These are phyloP conservation scores for Oldenlandia corymbosa DNA, from an alignment of 257 asterid species.

Conservation along the genomic window DNA sequence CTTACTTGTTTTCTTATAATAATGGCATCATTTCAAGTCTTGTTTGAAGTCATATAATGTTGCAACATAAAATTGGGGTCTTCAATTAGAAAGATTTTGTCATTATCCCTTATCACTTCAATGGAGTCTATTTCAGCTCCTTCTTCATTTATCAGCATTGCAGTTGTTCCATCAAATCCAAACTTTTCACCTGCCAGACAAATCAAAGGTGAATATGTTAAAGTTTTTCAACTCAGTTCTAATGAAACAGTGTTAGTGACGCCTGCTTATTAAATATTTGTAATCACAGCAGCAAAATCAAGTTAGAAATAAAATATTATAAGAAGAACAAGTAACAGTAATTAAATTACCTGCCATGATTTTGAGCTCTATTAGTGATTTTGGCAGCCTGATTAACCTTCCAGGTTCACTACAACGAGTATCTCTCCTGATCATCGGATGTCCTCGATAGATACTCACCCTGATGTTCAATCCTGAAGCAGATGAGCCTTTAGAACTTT, in stretches of 20 bases:
- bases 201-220: not conserved
- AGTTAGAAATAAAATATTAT: not conserved
- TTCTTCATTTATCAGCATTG: conserved; percentile 56
- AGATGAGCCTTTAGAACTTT: conserved; percentile 9
- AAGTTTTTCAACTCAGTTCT: too few relatives aligned
- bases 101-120: conserved; percentile 90
- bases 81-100: conserved; percentile 30
- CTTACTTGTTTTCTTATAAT: not conserved
- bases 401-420: conserved; percentile 55
- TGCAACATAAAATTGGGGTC: conserved; percentile 3
- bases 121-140: conserved; percentile 80
- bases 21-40: not conserved
- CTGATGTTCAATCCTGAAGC: conserved; percentile 50
- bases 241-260: too few relatives aligned
- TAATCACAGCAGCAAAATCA: not conserved
- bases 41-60: not conserved
- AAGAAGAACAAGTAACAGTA: not conserved
- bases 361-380: conserved; percentile 54
- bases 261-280: too few relatives aligned
- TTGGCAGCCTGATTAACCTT: conserved; percentile 53
- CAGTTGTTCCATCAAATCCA: conserved; percentile 68
- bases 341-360: conserved; percentile 49
- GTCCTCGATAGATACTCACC: conserved; percentile 74
- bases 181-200: conserved; percentile 61
- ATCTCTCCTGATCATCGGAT: conserved; percentile 42